Conservation (phyloP, 108 stramenopile genomes). For the Cyclotella atomus region DNA sequence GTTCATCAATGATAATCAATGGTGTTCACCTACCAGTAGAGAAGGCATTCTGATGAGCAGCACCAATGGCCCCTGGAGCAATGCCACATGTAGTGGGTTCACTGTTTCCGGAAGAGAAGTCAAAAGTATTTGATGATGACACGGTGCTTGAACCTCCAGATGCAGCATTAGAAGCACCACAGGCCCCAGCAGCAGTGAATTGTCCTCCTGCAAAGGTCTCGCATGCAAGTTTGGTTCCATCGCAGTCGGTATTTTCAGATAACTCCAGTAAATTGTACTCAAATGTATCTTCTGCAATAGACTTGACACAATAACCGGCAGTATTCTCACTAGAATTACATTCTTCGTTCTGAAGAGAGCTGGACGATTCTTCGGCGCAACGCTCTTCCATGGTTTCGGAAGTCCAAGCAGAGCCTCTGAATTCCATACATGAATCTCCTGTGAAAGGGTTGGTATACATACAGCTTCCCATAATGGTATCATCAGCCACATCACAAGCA, state of each 20-base stretch:
- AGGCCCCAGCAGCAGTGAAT: background rate
- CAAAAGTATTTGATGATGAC: background rate
- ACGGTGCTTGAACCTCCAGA: background rate
- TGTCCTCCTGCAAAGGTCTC: slow-evolving; percentile 36
- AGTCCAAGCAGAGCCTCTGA: slow-evolving; percentile 40
- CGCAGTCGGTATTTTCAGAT: slow-evolving; percentile 26
- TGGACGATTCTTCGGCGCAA: slow-evolving; percentile 20
- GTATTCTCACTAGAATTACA: slow-evolving; percentile 8
- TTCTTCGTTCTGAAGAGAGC: slow-evolving; percentile 13
- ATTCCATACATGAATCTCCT: slow-evolving; percentile 41
- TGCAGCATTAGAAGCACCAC: background rate
- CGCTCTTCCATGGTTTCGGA: slow-evolving; percentile 22
- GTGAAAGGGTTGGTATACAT: slow-evolving; percentile 22
- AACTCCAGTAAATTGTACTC: slow-evolving; percentile 41
- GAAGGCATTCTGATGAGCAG: slow-evolving; percentile 58
- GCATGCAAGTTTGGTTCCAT: slow-evolving; percentile 42
- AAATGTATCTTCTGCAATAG: slow-evolving; percentile 2
- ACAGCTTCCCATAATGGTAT: slow-evolving; percentile 25
- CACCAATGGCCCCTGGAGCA: slow-evolving; percentile 54
- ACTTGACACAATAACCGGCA: slow-evolving; percentile 52
- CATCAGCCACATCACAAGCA: background rate
- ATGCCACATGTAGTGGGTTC: background rate
- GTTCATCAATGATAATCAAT: too few species aligned
- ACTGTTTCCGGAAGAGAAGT: background rate
- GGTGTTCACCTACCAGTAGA: slow-evolving; percentile 12